Evolutionary conservation across 2,329 filamentous ascomycete genomes (phyloP), one percentile per base, ranked within the genome.

Genomic region (Magnaporthales sp.): DNA sequence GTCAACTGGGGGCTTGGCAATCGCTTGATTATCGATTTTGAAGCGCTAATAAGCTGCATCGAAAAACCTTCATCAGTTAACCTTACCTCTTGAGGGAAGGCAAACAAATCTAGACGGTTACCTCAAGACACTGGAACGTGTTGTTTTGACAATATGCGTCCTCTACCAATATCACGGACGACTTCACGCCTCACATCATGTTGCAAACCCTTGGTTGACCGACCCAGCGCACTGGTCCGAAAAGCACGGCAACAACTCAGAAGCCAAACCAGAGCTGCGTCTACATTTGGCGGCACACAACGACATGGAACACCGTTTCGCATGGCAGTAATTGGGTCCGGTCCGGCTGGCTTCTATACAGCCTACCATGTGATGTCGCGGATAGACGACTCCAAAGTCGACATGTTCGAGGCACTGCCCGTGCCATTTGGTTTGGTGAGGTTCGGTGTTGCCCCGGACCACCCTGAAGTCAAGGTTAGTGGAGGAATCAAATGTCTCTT

Each of bases 391-490:
- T 88, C 89, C 0, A 84, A 86, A 64, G 85, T 99, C 26, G 94
- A 98, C 77, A 98, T 99, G 94, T 99, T 96, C 75, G 95, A 99
- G 78, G 88, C 92, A 30, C 80, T 98, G 54, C 95, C 95, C 0
- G 93, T 96, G 4, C 95, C 95, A 0, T 99, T 92, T 75, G 95
- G 95, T 1, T 84, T 99, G 66, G 93, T 96, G 64, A 85, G 95
- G 66, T 97, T 95, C 74, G 95, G 95, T 9, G 95, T 99, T 67
- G 96, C 95, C n/a, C 95, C 95, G 5, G 95, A 99, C 76, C 95
- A 99, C 78, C 94, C 95, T 0, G 94, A 99, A 80, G 95, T 99
- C 71, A 99, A 99, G 87, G 92, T 95, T 80, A 68, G 66, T 22
- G n/a, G 54, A 58, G 24, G 24, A 10, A 58, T 22, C 54, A 8